Evolutionary conservation across 1,284 basidiomycete genomes (phyloP).

Genomic region (Microbotryum lychnidis-dioicae): DNA sequence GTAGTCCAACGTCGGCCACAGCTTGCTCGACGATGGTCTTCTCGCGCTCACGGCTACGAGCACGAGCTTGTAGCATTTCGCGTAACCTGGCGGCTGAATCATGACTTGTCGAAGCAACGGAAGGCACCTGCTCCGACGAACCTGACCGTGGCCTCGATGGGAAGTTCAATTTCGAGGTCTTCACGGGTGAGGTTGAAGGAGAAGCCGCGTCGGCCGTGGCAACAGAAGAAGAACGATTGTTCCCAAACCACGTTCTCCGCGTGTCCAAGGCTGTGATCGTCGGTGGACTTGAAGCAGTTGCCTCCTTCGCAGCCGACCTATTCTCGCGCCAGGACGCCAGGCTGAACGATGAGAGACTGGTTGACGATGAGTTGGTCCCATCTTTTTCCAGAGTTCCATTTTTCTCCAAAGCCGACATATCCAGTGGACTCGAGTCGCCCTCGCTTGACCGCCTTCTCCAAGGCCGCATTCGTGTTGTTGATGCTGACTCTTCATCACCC

Average conservation of each 20-base stretch:
- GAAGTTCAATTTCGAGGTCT: not conserved
- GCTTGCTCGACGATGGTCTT: not conserved
- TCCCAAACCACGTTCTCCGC: slow-evolving; percentile 3
- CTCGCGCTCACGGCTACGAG: slow-evolving; percentile 19
- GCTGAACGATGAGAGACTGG: slow-evolving; percentile 6
- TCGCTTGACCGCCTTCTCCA: not conserved
- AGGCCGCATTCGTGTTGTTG: not conserved
- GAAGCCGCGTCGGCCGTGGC: too few species aligned
- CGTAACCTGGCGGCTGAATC: slow-evolving; percentile 17
- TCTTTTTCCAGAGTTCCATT: not conserved
- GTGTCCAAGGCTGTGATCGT: slow-evolving; percentile 1
- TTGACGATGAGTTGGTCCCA: not conserved
- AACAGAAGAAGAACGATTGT: too few species aligned
- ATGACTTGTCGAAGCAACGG: too few species aligned
- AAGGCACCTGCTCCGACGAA: too few species aligned
- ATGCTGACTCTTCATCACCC: not conserved
- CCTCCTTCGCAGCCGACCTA: slow-evolving; percentile 43
- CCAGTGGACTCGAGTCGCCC: not conserved
- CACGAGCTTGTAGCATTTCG: slow-evolving; percentile 21
- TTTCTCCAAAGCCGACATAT: not conserved
- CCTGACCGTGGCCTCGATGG: too few species aligned
- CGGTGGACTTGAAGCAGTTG: slow-evolving; percentile 37
- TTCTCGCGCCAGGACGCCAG: slow-evolving; percentile 8
- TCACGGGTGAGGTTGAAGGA: not conserved
- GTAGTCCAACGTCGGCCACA: not conserved